Evolutionary conservation across 1,139 yeast species (phyloP).

Genomic region (Suhomyces bribrorum): DNA sequence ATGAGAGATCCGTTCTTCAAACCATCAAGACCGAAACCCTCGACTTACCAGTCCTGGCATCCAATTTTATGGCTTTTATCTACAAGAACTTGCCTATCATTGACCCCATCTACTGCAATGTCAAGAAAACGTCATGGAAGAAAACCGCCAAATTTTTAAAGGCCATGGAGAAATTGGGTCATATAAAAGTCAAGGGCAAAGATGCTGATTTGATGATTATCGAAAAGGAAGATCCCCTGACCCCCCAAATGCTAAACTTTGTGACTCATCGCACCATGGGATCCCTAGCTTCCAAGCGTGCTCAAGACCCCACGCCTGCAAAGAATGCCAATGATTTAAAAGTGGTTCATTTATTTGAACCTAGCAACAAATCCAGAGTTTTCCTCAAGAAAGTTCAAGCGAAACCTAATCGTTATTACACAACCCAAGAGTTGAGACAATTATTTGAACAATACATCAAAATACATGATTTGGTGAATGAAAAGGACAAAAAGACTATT

Average conservation of each 20-base stretch:
- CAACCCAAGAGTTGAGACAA: slow-evolving; percentile 53
- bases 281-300: slow-evolving; percentile 16
- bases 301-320: slow-evolving; percentile 20
- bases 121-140: slow-evolving; percentile 87
- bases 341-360: slow-evolving; percentile 51
- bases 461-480: slow-evolving; percentile 47
- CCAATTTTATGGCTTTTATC: slow-evolving; percentile 73
- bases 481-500: slow-evolving; percentile 50
- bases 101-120: slow-evolving; percentile 55
- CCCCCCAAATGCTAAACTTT: slow-evolving; percentile 62
- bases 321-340: slow-evolving; percentile 31
- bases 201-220: slow-evolving; percentile 69
- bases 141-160: slow-evolving; percentile 83
- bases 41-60: slow-evolving; percentile 63
- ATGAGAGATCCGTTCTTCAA: slow-evolving; percentile 67
- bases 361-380: slow-evolving; percentile 50
- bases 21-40: slow-evolving; percentile 61
- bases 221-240: too few relatives aligned
- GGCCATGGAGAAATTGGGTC: slow-evolving; percentile 75
- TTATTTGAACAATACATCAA: slow-evolving; percentile 59
- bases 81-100: slow-evolving; percentile 68
- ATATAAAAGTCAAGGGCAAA: slow-evolving; percentile 70
- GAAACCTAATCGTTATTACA: slow-evolving; percentile 44
- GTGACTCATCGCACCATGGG: slow-evolving; percentile 58
- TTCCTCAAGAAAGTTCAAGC: slow-evolving; percentile 50